Conservation (phyloP, 2,329 filamentous ascomycete species). For the Fusarium subtropicale region DNA sequence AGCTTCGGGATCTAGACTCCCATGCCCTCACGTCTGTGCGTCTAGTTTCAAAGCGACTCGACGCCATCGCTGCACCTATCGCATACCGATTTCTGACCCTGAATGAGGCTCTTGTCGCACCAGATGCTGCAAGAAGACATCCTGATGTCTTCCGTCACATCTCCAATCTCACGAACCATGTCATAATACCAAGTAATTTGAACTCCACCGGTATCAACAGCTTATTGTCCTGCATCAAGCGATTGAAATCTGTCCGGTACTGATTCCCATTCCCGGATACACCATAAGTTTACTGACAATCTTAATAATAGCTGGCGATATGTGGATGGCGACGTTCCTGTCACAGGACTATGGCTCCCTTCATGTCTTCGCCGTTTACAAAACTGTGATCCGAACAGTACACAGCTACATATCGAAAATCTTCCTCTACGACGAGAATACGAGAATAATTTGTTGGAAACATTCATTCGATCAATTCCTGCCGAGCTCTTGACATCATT, state of each 20-base stretch:
- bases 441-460: conserved; percentile 49
- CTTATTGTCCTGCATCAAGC: conserved; percentile 52
- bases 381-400: conserved; percentile 47
- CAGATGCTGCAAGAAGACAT: conserved; percentile 50
- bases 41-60: conserved; percentile 55
- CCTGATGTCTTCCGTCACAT: conserved; percentile 53
- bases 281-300: conserved; percentile 22
- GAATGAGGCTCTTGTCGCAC: conserved; percentile 53
- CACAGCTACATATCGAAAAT: conserved; percentile 55
- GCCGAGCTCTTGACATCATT: conserved; percentile 55
- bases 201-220: conserved; percentile 52
- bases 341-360: conserved; percentile 51
- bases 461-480: conserved; percentile 56
- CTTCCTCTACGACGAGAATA: conserved; percentile 55
- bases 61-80: conserved; percentile 58
- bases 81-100: conserved; percentile 55
- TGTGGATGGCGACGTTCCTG: conserved; percentile 47
- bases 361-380: conserved; percentile 53
- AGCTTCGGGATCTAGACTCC: conserved; percentile 56
- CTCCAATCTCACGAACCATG: conserved; percentile 55
- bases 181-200: conserved; percentile 56
- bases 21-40: conserved; percentile 52
- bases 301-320: conserved; percentile 54
- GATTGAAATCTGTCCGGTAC: conserved; percentile 57
- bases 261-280: conserved; percentile 3